Evolutionary conservation across 495 filamentous ascomycete genomes (phyloP), one percentile per base, ranked within the genome.

Genomic region (Acidiella bohemica): DNA sequence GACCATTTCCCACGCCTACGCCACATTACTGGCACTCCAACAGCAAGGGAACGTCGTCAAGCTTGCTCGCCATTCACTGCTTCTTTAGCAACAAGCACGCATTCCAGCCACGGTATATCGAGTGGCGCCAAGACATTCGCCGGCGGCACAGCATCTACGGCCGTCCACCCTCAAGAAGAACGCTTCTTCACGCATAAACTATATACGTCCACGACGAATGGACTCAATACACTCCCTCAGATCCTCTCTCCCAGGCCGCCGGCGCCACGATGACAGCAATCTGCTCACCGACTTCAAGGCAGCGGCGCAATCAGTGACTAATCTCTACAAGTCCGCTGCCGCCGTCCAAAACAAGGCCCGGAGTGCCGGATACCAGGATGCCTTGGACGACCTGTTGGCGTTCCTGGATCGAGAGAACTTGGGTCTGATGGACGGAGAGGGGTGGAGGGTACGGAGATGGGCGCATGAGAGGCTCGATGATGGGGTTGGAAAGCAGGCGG

Each of bases 251-350:
- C 60, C 60, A 8, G 17, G 51, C 20, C 30, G 48, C 12, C 43
- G 47, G 14, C 74, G 74, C 12, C 67, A 65, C 39, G 64, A 64
- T 23, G 57, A 62, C 17, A 60, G 60, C 22, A 39, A 51, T 10
- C 74, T 95, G 28, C 71, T 93, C 32, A 78, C 86, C 37, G 76
- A 82, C 38, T 99, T 99, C 70, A 87, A 81, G 57, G 72, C 78
- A 26, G 92, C 92, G 17, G 92, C 92, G 11, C 67, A 95, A 16
- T 93, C 92, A 2, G 87, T 96, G 37, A 96, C 92, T 32, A 88
- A 86, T 47, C 77, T 99, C 21, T 96, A 95, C 64, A 94, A 93
- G 59, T 83, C 77, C 37, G 85, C 88, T 12, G 78, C 79, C 2
- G 66, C 73, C 38, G 80, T 84, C 16, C 75, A 83, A 49, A 66